Percentiles rank a stretch among this genome's conserved stretches.
phyloP scores from a whole-genome alignment of 306 rosid genomes.

The Boehmeria nivea region DNA sequence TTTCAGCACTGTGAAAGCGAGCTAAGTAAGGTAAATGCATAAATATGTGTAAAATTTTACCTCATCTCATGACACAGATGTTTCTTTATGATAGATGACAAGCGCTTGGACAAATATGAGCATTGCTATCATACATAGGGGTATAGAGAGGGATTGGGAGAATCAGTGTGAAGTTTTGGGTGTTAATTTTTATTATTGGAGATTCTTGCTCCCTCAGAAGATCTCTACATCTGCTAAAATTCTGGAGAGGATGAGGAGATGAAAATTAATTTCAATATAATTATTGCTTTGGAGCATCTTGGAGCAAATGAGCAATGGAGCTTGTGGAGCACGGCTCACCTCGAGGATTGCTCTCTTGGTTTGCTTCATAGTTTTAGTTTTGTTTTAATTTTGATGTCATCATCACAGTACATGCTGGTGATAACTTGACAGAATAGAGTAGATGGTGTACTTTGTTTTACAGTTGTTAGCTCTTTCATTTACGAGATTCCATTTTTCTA shows the following conservation, averaged over 20 bases:
- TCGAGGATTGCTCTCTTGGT: slow-evolving; percentile 99
- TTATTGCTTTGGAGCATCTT: slow-evolving; percentile 95
- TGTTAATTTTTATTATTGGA: slow-evolving; percentile 80
- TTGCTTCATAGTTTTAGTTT: slow-evolving; percentile 83
- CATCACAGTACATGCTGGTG: slow-evolving; percentile 40
- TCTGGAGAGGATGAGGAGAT: slow-evolving; percentile 94
- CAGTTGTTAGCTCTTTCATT: slow-evolving; percentile 18
- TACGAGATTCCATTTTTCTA: slow-evolving; percentile 23
- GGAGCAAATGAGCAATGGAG: slow-evolving; percentile 99
- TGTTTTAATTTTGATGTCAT: slow-evolving; percentile 56
- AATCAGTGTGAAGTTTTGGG: slow-evolving; percentile 93
- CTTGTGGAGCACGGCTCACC: slow-evolving; percentile 99
- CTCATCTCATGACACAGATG: slow-evolving; percentile 87
- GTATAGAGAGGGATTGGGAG: slow-evolving; percentile 99
- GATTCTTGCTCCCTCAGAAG: slow-evolving; percentile 97
- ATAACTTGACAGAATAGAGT: slow-evolving; percentile 29
- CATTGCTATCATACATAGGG: slow-evolving; percentile 99
- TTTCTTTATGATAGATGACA: slow-evolving; percentile 99
- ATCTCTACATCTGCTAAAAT: slow-evolving; percentile 79
- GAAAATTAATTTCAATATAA: slow-evolving; percentile 82
- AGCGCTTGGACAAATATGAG: slow-evolving; percentile 99
- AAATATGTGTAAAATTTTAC: slow-evolving; percentile 66
- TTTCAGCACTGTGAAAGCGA: slow-evolving; percentile 57
- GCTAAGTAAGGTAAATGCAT: slow-evolving; percentile 75
- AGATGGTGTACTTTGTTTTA: slow-evolving; percentile 17